phyloP scores from a whole-genome alignment of 2,329 filamentous ascomycete genomes.

The Penicillium polonicum region DNA sequence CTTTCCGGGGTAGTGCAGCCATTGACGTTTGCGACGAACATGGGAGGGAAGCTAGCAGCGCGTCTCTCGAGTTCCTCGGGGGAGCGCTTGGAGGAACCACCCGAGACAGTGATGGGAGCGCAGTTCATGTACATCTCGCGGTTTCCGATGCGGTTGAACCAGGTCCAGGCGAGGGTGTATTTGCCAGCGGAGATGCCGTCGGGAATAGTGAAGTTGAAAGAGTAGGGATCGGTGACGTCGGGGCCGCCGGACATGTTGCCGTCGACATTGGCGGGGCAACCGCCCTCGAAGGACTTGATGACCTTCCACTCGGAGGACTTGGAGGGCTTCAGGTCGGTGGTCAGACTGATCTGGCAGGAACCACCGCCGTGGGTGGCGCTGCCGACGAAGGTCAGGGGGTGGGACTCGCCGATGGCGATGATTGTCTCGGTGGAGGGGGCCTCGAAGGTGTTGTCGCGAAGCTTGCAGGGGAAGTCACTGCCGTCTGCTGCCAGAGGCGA shows the following conservation, averaged over 20 bases:
- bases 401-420: slow-evolving; percentile 62
- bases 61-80: slow-evolving; percentile 50
- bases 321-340: slow-evolving; percentile 70
- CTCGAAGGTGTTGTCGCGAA: slow-evolving; percentile 43
- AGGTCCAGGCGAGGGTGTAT: slow-evolving; percentile 85
- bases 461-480: slow-evolving; percentile 80
- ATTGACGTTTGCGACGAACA: slow-evolving; percentile 73
- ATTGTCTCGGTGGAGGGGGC: slow-evolving; percentile 54
- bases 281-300: slow-evolving; percentile 82
- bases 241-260: slow-evolving; percentile 61
- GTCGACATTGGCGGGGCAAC: slow-evolving; percentile 66
- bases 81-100: slow-evolving; percentile 47
- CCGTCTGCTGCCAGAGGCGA: slow-evolving; percentile 62
- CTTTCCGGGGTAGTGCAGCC: slow-evolving; percentile 56
- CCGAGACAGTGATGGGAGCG: slow-evolving; percentile 67
- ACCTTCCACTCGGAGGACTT: slow-evolving; percentile 76
- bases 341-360: slow-evolving; percentile 85
- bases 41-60: slow-evolving; percentile 63
- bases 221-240: slow-evolving; percentile 48
- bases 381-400: slow-evolving; percentile 66
- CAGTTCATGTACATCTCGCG: slow-evolving; percentile 99
- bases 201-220: slow-evolving; percentile 71
- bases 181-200: slow-evolving; percentile 69
- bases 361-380: slow-evolving; percentile 83
- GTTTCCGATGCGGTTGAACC: slow-evolving; percentile 91